These are phyloP conservation scores for Gyrodon lividus DNA, from an alignment of 768 basidiomycete species.

Conservation along the genomic window DNA sequence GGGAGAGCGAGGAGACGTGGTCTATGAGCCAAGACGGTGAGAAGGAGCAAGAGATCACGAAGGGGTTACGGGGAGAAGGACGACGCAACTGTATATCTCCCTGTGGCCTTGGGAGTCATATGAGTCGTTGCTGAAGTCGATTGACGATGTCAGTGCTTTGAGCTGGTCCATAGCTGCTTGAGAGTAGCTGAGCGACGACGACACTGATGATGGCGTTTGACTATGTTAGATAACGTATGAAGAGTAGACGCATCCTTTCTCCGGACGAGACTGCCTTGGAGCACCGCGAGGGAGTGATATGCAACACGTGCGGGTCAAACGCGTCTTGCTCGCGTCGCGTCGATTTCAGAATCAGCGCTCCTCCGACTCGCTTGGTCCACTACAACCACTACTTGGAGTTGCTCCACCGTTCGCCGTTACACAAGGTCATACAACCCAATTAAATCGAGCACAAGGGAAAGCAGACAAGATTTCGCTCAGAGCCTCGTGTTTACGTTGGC, in stretches of 20 bases:
- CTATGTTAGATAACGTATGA: neutral
- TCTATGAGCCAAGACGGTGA: conserved; percentile 3
- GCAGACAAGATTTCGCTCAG: too few relatives aligned
- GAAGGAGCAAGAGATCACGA: neutral
- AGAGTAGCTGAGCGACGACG: neutral
- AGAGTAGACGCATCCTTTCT: neutral
- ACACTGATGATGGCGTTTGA: neutral
- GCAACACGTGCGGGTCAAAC: too few relatives aligned
- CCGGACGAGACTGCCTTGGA: too few relatives aligned
- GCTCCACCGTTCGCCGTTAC: too few relatives aligned
- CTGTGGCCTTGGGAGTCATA: conserved; percentile 13
- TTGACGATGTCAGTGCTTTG: conserved; percentile 10
- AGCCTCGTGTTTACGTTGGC: too few relatives aligned
- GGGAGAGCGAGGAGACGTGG: neutral
- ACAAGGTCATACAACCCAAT: too few relatives aligned
- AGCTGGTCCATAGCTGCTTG: conserved; percentile 7
- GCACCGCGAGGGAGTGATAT: too few relatives aligned
- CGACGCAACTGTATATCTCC: conserved; percentile 17
- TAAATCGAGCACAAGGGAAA: too few relatives aligned
- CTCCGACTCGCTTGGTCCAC: too few relatives aligned
- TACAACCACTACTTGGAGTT: too few relatives aligned
- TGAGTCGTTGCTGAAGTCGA: conserved; percentile 15
- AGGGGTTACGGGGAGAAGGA: neutral
- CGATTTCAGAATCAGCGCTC: too few relatives aligned
- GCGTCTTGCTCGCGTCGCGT: too few relatives aligned